Base-by-base conservation (phyloP, 164 flowering plant genomes). In the Taxillus chinensis region DNA sequence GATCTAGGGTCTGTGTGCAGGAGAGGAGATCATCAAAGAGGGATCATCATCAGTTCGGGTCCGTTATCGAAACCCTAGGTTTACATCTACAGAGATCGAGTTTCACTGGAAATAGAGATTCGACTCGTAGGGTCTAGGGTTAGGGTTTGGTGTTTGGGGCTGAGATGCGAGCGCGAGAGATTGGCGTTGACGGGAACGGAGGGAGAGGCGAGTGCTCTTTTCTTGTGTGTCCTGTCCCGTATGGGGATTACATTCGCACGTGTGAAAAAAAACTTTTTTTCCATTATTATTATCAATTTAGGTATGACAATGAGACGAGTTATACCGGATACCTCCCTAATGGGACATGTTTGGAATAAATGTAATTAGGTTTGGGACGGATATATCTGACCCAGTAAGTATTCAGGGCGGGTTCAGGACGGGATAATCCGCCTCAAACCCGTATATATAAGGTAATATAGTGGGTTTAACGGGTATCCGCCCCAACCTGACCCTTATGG, bases 141-240 rank as follows among this genome's bases (percentile, higher is more conserved):
- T 60, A 64, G 63, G 72, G 64, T 45, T 63, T 51, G 56, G 41
- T 39, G n/a, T 37, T 38, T 27, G 57, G 62, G 49, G 51, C 15
- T 45, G 48, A 42, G 11, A 42, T 15, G 10, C 13, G 41, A 49
- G 62, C 41, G 45, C 4, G 45, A 15, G 60, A 14, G 17, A 45
- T 7, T 7, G 48, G 11, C 9, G 11, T 7, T 7, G 48, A 11
- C 7, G 7, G 11, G 48, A 11, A 11, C 11, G 7, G 48, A 11
- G 11, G 48, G 48, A 7, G 7, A 11, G 7, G 48, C 7, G 48
- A 27, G 27, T 0, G 27, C 2, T 27, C 27, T 27, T 27, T 27
- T 27, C 27, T 27, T 27, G 27, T 27, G 27, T 27, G 27, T 27
- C 27, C 27, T 27, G 27, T 27, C 27, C 27, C 48, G 48, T 2